Evolutionary conservation across 805 yeast species (phyloP), one percentile per base, ranked within the genome.

Genomic region (Wickerhamomyces canadensis): DNA sequence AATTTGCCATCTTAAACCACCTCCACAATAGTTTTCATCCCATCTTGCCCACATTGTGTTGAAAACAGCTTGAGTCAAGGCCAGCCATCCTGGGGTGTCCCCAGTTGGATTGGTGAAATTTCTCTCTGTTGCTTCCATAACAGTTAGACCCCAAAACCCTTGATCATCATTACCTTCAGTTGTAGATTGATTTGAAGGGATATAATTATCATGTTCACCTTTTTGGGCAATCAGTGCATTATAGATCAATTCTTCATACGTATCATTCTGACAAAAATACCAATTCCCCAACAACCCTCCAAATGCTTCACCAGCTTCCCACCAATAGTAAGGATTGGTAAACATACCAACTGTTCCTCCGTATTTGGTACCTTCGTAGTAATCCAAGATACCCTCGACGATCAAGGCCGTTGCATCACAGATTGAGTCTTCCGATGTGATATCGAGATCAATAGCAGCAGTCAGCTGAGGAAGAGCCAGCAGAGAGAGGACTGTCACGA

Each of bases 231-330:
- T 27, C 29, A 65, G 34, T 6, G 94, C 86, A n/a, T 70, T 68
- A 51, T 72, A 72, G 41, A 86, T 65, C 17, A 75, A 38, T 2
- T 65, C 61, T 34, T 72, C 79, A 52, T 71, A 82, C 0, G 89
- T 77, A 45, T 72, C 74, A 61, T 88, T 79, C 35, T 79, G 68
- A 59, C 91, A 81, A 51, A 74, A 76, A 51, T 61, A 78, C 70
- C 84, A 71, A 54, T 79, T 80, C 55, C 87, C 96, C 21, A 91
- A 54, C 66, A 84, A 58, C 9, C 68, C 65, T 27, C 76, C 75
- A 61, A 65, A 83, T 0, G 88, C 93, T 52, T 85, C 91, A 48
- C 95, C 95, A 17, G 94, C 89, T 58, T 84, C 83, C 95, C 95
- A 85, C 88, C 91, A 88, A 62, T 81, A 83, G 60, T 83, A 83